phyloP scores from a whole-genome alignment of 805 yeast genomes.

The Ogataea paradorogensis region DNA sequence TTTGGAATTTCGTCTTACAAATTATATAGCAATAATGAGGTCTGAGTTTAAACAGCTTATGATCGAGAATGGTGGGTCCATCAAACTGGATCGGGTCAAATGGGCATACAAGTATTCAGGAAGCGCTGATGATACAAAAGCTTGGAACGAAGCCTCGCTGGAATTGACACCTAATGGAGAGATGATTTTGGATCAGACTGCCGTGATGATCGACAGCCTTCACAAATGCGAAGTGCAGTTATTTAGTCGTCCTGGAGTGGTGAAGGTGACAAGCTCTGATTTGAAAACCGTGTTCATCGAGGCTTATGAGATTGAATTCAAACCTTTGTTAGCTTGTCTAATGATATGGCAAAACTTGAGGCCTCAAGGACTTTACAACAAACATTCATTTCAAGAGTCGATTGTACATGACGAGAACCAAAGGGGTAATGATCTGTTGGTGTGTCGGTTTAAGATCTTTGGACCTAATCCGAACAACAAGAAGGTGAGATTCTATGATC shows the following conservation, averaged over 20 bases:
- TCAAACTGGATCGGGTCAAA: constrained; percentile 10
- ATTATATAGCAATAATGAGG: background rate
- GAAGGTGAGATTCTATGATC: constrained; percentile 31
- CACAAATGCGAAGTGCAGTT: constrained; percentile 31
- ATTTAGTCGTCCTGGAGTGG: constrained; percentile 31
- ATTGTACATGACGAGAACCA: constrained; percentile 23
- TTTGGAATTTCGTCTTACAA: background rate
- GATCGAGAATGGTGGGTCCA: constrained; percentile 16
- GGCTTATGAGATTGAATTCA: constrained; percentile 19
- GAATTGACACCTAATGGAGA: constrained; percentile 28
- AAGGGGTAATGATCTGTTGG: constrained; percentile 41
- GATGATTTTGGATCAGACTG: constrained; percentile 19
- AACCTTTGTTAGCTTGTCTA: constrained; percentile 38
- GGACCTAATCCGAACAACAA: constrained; percentile 54
- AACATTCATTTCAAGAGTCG: constrained; percentile 43
- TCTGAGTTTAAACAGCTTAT: constrained; percentile 2
- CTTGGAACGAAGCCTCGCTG: constrained; percentile 26
- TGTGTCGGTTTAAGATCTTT: constrained; percentile 62
- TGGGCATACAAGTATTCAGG: constrained; percentile 24
- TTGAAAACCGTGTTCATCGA: constrained; percentile 31
- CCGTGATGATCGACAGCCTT: constrained; percentile 25
- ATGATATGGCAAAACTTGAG: constrained; percentile 50
- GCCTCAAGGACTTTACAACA: constrained; percentile 44
- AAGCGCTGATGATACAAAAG: background rate
- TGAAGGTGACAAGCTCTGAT: constrained; percentile 41